phyloP scores from a whole-genome alignment of 352 stramenopile genomes.

The Blastocystis sp. region DNA sequence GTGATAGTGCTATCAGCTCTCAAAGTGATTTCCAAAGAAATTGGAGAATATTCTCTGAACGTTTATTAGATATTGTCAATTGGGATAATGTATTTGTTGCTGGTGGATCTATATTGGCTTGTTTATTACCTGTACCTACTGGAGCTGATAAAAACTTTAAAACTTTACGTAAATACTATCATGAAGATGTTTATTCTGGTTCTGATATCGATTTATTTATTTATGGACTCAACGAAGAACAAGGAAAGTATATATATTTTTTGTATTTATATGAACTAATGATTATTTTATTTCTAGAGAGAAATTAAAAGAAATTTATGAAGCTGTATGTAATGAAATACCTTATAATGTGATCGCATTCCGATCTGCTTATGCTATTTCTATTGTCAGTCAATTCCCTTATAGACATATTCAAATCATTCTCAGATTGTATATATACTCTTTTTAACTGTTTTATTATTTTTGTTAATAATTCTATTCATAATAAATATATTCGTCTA shows the following conservation, averaged over 20 bases:
- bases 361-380: constrained; percentile 42
- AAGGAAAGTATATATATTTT: constrained; percentile 33
- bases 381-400: constrained; percentile 44
- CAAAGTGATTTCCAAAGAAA: constrained; percentile 39
- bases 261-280: no score
- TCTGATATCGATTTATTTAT: constrained; percentile 46
- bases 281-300: constrained; percentile 9
- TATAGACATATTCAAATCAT: constrained; percentile 47
- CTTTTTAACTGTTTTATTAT: no score
- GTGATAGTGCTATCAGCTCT: constrained; percentile 4
- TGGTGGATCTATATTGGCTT: constrained; percentile 41
- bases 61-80: constrained; percentile 39
- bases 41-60: constrained; percentile 41
- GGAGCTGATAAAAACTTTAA: constrained; percentile 39
- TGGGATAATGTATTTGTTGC: constrained; percentile 44
- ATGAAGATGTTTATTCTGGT: constrained; percentile 40
- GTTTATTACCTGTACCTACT: constrained; percentile 39
- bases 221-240: constrained; percentile 42
- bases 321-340: constrained; percentile 41
- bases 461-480: no score
- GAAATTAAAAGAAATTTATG: constrained; percentile 45
- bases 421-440: constrained; percentile 41
- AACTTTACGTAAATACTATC: constrained; percentile 43
- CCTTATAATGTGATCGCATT: constrained; percentile 41
- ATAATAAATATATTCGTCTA: no score